phyloP scores from a whole-genome alignment of 2,329 filamentous ascomycete genomes.

The Claviceps citrina region DNA sequence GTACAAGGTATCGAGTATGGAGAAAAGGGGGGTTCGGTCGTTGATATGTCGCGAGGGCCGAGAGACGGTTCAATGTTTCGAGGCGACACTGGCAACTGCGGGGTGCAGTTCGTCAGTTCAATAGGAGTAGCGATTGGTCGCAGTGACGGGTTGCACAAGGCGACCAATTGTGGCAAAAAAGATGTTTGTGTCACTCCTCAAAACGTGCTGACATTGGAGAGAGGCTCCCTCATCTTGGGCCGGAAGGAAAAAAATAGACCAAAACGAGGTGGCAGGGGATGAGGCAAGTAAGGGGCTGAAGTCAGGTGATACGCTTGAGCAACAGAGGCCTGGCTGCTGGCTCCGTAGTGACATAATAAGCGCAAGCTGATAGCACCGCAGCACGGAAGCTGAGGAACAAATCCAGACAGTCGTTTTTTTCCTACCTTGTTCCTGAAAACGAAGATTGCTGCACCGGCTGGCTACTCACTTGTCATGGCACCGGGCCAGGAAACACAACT shows the following conservation, averaged over 20 bases:
- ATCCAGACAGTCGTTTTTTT: too few relatives aligned
- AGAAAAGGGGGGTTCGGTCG: not conserved
- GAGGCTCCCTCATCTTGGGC: not conserved
- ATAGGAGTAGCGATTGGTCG: not conserved
- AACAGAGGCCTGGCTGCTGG: too few relatives aligned
- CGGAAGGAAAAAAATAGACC: not conserved
- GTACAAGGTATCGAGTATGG: not conserved
- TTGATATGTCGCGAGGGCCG: not conserved
- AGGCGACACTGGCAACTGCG: not conserved
- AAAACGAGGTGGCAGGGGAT: not conserved
- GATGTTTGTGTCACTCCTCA: too few relatives aligned
- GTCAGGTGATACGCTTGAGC: conserved; percentile 9
- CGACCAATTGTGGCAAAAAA: too few relatives aligned
- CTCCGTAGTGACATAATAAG: not conserved
- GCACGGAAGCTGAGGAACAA: too few relatives aligned
- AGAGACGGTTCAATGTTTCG: not conserved
- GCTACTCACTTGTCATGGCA: too few relatives aligned
- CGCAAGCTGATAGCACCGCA: too few relatives aligned
- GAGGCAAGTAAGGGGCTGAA: not conserved
- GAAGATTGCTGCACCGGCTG: too few relatives aligned
- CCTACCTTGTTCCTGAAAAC: too few relatives aligned
- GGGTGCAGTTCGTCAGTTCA: not conserved
- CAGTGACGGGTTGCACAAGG: too few relatives aligned
- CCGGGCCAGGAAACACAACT: too few relatives aligned
- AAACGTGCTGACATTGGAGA: not conserved